These are phyloP conservation scores for Craterostigma plantagineum DNA, from an alignment of 257 asterid species.

Conservation along the genomic window DNA sequence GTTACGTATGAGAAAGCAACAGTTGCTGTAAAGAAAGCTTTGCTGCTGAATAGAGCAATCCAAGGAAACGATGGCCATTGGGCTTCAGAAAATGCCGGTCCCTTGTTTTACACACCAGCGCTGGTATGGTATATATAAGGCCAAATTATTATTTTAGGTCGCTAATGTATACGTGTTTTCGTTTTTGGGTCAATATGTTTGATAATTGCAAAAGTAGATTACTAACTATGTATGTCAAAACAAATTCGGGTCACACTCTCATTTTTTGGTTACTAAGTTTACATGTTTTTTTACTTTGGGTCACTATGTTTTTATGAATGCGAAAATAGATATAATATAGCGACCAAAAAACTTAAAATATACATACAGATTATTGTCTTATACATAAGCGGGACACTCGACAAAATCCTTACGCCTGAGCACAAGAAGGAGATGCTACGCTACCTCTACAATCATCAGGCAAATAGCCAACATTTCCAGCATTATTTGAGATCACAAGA, in stretches of 20 bases:
- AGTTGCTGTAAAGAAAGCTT: slow-evolving; percentile 36
- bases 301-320: too few relatives aligned
- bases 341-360: too few relatives aligned
- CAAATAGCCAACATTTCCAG: not conserved
- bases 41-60: slow-evolving; percentile 33
- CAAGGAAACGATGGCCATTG: slow-evolving; percentile 73
- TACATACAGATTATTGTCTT: slow-evolving; percentile 31
- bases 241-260: too few relatives aligned
- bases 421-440: slow-evolving; percentile 52
- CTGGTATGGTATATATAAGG: not conserved
- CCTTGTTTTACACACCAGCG: slow-evolving; percentile 35
- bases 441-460: slow-evolving; percentile 68
- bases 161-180: too few relatives aligned
- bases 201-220: too few relatives aligned
- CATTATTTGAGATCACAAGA: not conserved
- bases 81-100: slow-evolving; percentile 70
- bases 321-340: too few relatives aligned
- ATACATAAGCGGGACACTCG: slow-evolving; percentile 51
- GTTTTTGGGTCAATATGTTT: too few relatives aligned
- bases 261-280: too few relatives aligned
- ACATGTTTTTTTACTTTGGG: too few relatives aligned
- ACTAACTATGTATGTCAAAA: too few relatives aligned
- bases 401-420: slow-evolving; percentile 27
- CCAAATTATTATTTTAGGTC: too few relatives aligned
- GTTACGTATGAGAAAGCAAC: slow-evolving; percentile 29